Percentiles rank a stretch among this genome's conserved stretches.
phyloP scores from a whole-genome alignment of 805 yeast genomes.

The Hanseniaspora valbyensis region DNA sequence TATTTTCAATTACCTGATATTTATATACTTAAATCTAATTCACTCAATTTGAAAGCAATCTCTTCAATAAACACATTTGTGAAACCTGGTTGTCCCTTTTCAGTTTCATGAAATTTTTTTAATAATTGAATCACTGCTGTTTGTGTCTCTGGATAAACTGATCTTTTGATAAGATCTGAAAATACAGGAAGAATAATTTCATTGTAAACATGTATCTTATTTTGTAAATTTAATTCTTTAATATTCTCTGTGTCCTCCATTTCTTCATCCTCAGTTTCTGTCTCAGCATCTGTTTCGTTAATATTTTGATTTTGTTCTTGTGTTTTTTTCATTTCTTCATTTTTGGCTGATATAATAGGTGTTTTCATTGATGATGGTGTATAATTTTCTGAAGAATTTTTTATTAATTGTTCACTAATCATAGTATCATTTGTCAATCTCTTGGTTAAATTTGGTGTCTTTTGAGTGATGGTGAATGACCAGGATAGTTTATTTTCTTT shows the following conservation, averaged over 20 bases:
- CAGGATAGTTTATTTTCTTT: background rate
- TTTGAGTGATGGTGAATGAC: background rate
- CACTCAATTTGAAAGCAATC: constrained; percentile 23
- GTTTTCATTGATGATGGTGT: constrained; percentile 10
- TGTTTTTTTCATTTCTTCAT: background rate
- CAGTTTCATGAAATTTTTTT: constrained; percentile 35
- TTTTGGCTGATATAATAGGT: background rate
- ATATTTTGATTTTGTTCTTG: too few relatives aligned
- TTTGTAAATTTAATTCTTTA: background rate
- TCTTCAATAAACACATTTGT: constrained; percentile 60
- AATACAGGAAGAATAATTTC: constrained; percentile 29
- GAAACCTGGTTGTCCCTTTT: constrained; percentile 49
- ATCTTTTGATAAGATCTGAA: constrained; percentile 30
- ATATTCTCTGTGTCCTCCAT: constrained; percentile 16
- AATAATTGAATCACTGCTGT: constrained; percentile 36
- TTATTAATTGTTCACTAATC: background rate
- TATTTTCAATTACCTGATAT: background rate
- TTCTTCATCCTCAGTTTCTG: constrained; percentile 18
- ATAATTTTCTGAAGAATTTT: constrained; percentile 11
- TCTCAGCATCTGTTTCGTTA: too few relatives aligned
- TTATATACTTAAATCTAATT: background rate
- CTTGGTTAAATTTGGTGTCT: constrained; percentile 13
- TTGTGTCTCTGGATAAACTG: constrained; percentile 40
- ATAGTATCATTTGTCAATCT: background rate
- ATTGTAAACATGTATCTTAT: constrained; percentile 30